Evolutionary conservation across 2,329 filamentous ascomycete genomes (phyloP).

Genomic region (Aureobasidium zeae): DNA sequence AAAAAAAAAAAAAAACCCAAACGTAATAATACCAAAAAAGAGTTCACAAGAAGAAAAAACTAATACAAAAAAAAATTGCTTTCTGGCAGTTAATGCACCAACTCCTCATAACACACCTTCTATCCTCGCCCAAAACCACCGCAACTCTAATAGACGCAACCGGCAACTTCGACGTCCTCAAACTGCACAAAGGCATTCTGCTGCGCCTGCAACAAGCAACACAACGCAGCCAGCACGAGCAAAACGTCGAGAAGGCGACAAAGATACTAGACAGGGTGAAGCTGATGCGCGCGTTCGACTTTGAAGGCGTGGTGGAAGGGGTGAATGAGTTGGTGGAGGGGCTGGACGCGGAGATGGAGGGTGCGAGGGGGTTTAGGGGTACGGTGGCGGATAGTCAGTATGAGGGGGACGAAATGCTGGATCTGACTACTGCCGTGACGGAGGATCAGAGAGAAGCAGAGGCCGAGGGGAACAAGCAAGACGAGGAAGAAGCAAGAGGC

Average conservation of each 20-base stretch:
- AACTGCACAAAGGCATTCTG: slow-evolving; percentile 26
- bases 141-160: slow-evolving; percentile 40
- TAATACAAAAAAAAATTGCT: not conserved
- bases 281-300: slow-evolving; percentile 44
- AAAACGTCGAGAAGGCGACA: slow-evolving; percentile 18
- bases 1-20: too few relatives aligned
- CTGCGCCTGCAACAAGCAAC: slow-evolving; percentile 1
- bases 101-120: slow-evolving; percentile 33
- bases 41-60: not conserved
- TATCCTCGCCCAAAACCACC: slow-evolving; percentile 22
- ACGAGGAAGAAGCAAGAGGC: slow-evolving; percentile 5
- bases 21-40: not conserved
- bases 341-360: slow-evolving; percentile 30
- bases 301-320: slow-evolving; percentile 39
- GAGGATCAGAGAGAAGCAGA: too few relatives aligned
- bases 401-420: slow-evolving; percentile 24
- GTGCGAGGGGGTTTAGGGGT: not conserved
- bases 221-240: not conserved
- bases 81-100: slow-evolving; percentile 26
- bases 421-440: not conserved
- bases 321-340: slow-evolving; percentile 36
- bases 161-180: slow-evolving; percentile 37
- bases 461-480: not conserved
- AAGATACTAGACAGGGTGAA: slow-evolving; percentile 35
- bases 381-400: slow-evolving; percentile 29